phyloP scores from a whole-genome alignment of 495 filamentous ascomycete genomes.

The Wilcoxina mikolae region DNA sequence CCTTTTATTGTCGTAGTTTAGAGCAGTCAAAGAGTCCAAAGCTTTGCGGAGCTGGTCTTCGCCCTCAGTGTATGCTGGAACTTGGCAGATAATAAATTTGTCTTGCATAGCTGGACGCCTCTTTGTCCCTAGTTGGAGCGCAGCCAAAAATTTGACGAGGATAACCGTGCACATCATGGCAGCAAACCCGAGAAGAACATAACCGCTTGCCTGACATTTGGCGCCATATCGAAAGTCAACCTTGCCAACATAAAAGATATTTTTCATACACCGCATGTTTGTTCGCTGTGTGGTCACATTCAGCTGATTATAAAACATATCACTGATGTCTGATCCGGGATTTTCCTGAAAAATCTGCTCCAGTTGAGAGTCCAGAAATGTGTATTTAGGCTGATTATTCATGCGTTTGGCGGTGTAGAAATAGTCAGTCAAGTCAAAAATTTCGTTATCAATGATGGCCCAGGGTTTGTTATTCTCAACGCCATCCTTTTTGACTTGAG shows the following conservation, averaged over 20 bases:
- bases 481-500: conserved; percentile 47
- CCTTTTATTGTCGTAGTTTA: conserved; percentile 96
- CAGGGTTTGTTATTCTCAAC: conserved; percentile 53
- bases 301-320: conserved; percentile 34
- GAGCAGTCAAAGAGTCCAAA: conserved; percentile 88
- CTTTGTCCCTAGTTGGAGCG: conserved; percentile 83
- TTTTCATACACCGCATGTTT: conserved; percentile 62
- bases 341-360: conserved; percentile 53
- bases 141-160: conserved; percentile 77
- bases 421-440: conserved; percentile 90
- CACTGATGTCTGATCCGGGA: conserved; percentile 62
- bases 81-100: conserved; percentile 96
- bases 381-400: conserved; percentile 34
- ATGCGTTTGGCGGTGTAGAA: conserved; percentile 43
- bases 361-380: conserved; percentile 53
- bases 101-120: conserved; percentile 88
- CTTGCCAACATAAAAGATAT: conserved; percentile 68
- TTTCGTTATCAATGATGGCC: conserved; percentile 55
- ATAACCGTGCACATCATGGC: conserved; percentile 68
- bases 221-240: conserved; percentile 68
- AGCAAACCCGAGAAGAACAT: conserved; percentile 74
- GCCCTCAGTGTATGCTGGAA: conserved; percentile 95
- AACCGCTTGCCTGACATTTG: conserved; percentile 78
- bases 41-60: conserved; percentile 93
- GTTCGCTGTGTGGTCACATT: conserved; percentile 30